Percentiles rank a stretch among this genome's conserved stretches.
These are phyloP conservation scores for Fragosphaeria purpurea DNA, from an alignment of 2,329 filamentous ascomycete genomes.

Conservation along the genomic window DNA sequence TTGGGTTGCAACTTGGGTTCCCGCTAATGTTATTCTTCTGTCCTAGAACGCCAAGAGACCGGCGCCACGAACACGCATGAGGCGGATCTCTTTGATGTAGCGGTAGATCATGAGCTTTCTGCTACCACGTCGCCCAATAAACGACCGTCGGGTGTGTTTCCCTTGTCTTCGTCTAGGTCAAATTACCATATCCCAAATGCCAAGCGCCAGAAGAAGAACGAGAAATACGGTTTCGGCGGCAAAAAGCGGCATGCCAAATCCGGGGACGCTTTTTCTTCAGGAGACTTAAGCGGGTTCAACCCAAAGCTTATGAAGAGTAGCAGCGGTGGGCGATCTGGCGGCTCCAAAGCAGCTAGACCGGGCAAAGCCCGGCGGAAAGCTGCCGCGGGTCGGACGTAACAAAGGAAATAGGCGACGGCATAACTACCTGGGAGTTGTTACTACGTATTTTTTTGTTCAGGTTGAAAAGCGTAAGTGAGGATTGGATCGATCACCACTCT, in stretches of 20 bases:
- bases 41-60: slow-evolving; percentile 72
- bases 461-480: too few relatives aligned
- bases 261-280: slow-evolving; percentile 73
- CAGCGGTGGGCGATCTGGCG: slow-evolving; percentile 25
- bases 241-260: slow-evolving; percentile 92
- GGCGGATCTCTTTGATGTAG: slow-evolving; percentile 83
- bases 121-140: slow-evolving; percentile 24
- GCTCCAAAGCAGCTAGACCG: slow-evolving; percentile 14
- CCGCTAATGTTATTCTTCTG: slow-evolving; percentile 15
- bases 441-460: too few relatives aligned
- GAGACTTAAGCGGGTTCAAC: slow-evolving; percentile 72
- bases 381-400: slow-evolving; percentile 23
- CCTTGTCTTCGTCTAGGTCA: too few relatives aligned
- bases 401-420: too few relatives aligned
- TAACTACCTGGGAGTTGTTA: too few relatives aligned
- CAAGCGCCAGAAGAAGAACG: slow-evolving; percentile 89
- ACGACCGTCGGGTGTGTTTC: too few relatives aligned
- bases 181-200: too few relatives aligned
- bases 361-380: slow-evolving; percentile 43
- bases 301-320: slow-evolving; percentile 75
- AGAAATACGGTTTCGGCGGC: slow-evolving; percentile 90
- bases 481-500: too few relatives aligned
- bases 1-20: too few relatives aligned
- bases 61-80: slow-evolving; percentile 59
- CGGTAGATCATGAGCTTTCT: slow-evolving; percentile 58